These are phyloP conservation scores for Umbilicus rupestris DNA, from an alignment of 164 flowering plant genomes.

Conservation along the genomic window DNA sequence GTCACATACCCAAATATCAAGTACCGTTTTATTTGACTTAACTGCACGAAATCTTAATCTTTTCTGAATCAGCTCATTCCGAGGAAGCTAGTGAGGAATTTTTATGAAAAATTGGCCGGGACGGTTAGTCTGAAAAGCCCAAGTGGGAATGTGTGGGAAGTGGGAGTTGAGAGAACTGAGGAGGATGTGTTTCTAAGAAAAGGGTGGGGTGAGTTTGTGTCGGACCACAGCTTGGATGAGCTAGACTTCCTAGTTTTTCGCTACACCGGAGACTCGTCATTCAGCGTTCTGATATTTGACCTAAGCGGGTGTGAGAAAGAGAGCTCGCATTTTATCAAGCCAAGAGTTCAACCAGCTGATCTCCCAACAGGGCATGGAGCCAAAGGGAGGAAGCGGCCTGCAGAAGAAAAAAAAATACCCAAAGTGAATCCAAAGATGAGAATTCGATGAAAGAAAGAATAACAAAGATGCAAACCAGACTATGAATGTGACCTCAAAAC, in stretches of 20 bases:
- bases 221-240: constrained; percentile 20
- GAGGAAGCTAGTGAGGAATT: constrained; percentile 10
- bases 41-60: no score
- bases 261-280: constrained; percentile 21
- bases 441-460: no score
- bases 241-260: constrained; percentile 21
- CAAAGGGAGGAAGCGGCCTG: not conserved
- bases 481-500: no score
- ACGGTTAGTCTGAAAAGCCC: constrained; percentile 22
- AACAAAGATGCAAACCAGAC: no score
- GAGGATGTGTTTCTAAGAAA: constrained; percentile 14
- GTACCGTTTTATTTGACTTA: no score
- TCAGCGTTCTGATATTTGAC: constrained; percentile 27
- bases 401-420: no score
- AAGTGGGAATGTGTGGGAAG: constrained; percentile 24
- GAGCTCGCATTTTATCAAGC: constrained; percentile 14
- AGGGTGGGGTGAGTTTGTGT: constrained; percentile 33
- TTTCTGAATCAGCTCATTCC: constrained; percentile 30
- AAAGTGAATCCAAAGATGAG: no score
- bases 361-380: not conserved
- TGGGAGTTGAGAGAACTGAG: constrained; percentile 9
- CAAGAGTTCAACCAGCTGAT: not conserved
- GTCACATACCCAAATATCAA: no score
- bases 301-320: constrained; percentile 24
- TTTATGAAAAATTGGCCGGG: constrained; percentile 14